Conservation (phyloP, 768 basidiomycete species). For the Lactifluus echinatus region DNA sequence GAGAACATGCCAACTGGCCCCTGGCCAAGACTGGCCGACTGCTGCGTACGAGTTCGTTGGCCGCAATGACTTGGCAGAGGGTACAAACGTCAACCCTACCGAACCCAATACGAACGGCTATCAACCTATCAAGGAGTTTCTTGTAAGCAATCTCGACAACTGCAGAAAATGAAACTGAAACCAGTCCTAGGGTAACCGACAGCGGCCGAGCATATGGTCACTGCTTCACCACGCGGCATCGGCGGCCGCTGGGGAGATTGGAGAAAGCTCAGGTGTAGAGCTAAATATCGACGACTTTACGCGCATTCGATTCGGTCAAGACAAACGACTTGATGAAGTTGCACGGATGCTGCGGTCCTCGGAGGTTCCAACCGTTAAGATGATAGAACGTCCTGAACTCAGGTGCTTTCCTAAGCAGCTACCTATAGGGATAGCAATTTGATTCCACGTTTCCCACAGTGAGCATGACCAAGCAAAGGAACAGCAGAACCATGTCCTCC, state of each 20-base stretch:
- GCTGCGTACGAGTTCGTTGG: conserved; percentile 61
- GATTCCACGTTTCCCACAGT: conserved; percentile 31
- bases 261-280: conserved; percentile 61
- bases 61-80: conserved; percentile 65
- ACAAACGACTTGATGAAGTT: conserved; percentile 85
- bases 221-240: conserved; percentile 15
- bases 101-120: conserved; percentile 45
- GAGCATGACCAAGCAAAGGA: conserved; percentile 85
- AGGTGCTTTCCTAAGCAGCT: conserved; percentile 38
- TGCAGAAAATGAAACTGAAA: not conserved
- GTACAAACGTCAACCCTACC: conserved; percentile 41
- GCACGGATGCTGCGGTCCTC: conserved; percentile 86
- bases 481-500: conserved; percentile 70
- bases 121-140: conserved; percentile 45
- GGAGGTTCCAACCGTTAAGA: conserved; percentile 51
- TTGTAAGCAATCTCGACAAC: conserved; percentile 32
- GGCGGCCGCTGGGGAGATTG: conserved; percentile 46
- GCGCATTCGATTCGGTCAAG: conserved; percentile 81
- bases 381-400: conserved; percentile 58
- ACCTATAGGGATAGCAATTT: not conserved
- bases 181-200: conserved; percentile 3
- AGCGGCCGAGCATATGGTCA: conserved; percentile 7
- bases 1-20: conserved; percentile 73
- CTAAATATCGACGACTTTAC: conserved; percentile 66
- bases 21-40: conserved; percentile 67